Conservation (phyloP, 2,329 filamentous ascomycete genomes). For the Ceratocystis albifundus region DNA sequence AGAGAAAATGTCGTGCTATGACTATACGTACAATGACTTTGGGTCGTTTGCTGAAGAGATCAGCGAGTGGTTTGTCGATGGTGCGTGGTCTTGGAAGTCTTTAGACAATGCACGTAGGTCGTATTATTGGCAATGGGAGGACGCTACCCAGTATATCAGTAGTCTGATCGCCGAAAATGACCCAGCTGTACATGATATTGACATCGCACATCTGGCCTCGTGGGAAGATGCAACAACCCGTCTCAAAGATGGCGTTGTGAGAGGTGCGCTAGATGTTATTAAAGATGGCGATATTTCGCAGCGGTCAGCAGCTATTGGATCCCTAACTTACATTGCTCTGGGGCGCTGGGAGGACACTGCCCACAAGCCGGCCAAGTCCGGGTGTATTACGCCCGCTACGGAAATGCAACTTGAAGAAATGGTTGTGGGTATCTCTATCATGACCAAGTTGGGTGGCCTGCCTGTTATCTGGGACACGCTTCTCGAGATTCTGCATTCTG, state of each 20-base stretch:
- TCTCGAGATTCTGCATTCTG: conserved; percentile 40
- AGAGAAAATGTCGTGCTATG: conserved; percentile 60
- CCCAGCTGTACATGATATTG: conserved; percentile 23
- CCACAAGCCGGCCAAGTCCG: conserved; percentile 34
- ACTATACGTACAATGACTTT: conserved; percentile 68
- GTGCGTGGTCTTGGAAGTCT: conserved; percentile 71
- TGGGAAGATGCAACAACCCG: conserved; percentile 56
- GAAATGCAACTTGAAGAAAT: conserved; percentile 49
- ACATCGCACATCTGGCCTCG: conserved; percentile 30
- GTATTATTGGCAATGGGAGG: conserved; percentile 66
- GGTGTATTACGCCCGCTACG: conserved; percentile 42
- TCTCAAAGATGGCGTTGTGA: conserved; percentile 37
- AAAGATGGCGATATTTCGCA: conserved; percentile 38
- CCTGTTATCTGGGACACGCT: conserved; percentile 36
- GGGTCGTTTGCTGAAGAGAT: conserved; percentile 74
- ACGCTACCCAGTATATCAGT: conserved; percentile 30
- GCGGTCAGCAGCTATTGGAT: conserved; percentile 44
- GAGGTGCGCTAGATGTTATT: conserved; percentile 38
- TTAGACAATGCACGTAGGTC: conserved; percentile 62
- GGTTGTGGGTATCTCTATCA: conserved; percentile 40
- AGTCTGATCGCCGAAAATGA: conserved; percentile 29
- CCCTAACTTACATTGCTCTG: conserved; percentile 50
- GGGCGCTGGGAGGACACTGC: conserved; percentile 62
- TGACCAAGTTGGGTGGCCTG: conserved; percentile 37
- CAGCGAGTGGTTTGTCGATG: conserved; percentile 96